Percentiles rank a stretch among this genome's conserved stretches.
phyloP scores from a whole-genome alignment of 148 eudicot species.

The Rhododendron molle region DNA sequence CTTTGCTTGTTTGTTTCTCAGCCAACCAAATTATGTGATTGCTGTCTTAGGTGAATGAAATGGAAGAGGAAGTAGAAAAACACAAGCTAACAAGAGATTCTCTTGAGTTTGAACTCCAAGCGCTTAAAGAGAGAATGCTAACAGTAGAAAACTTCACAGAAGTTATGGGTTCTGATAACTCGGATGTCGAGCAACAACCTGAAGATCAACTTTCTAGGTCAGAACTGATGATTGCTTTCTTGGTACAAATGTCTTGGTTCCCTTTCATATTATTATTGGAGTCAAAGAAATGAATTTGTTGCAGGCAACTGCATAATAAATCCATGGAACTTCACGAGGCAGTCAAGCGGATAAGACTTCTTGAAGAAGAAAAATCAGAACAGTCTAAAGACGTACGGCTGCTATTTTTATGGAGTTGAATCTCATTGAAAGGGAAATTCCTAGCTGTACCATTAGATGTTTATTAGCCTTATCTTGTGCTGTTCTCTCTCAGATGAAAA shows the following conservation, averaged over 20 bases:
- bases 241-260: neutral
- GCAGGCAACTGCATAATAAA: constrained; percentile 31
- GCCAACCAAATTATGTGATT: constrained; percentile 6
- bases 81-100: constrained; percentile 44
- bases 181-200: constrained; percentile 14
- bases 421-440: too few species aligned
- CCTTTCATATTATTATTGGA: neutral
- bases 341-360: constrained; percentile 29
- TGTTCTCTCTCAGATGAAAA: constrained; percentile 34
- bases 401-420: neutral
- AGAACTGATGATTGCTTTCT: constrained; percentile 5
- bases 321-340: constrained; percentile 39
- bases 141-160: constrained; percentile 49
- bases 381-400: constrained; percentile 43
- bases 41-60: constrained; percentile 44
- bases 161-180: constrained; percentile 29
- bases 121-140: constrained; percentile 40
- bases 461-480: neutral
- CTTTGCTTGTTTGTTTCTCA: neutral
- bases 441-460: neutral
- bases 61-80: constrained; percentile 60
- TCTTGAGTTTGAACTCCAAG: constrained; percentile 47
- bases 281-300: constrained; percentile 5
- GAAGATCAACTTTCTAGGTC: constrained; percentile 37
- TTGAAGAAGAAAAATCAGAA: constrained; percentile 39